These are phyloP conservation scores for Leersia perrieri DNA, from an alignment of 176 grass and related monocot genomes.

Conservation along the genomic window DNA sequence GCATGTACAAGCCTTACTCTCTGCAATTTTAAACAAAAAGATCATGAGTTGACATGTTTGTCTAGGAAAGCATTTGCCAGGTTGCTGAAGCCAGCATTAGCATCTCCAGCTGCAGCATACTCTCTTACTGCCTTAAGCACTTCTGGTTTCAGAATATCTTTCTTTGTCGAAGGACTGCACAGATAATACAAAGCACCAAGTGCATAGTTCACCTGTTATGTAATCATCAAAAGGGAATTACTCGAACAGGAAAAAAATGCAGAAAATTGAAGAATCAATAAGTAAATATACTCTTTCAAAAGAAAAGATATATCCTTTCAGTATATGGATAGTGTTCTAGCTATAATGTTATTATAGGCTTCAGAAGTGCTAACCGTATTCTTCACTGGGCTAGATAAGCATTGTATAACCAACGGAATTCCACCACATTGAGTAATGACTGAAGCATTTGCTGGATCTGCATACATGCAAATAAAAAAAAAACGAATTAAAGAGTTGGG, in stretches of 20 bases:
- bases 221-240: neutral
- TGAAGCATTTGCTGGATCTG: constrained; percentile 83
- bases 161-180: constrained; percentile 58
- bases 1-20: neutral
- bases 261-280: neutral
- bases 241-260: neutral
- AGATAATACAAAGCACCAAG: constrained; percentile 81
- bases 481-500: neutral
- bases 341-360: constrained; percentile 10
- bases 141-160: constrained; percentile 79
- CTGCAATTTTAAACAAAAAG: neutral
- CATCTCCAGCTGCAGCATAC: constrained; percentile 50
- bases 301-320: neutral
- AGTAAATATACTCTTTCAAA: neutral
- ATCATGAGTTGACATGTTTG: constrained; percentile 53
- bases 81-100: constrained; percentile 62
- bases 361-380: constrained; percentile 72
- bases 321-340: neutral
- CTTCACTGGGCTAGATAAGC: constrained; percentile 79
- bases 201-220: constrained; percentile 70
- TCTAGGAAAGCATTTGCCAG: constrained; percentile 74
- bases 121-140: constrained; percentile 45
- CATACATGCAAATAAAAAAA: constrained; percentile 10
- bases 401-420: constrained; percentile 83
- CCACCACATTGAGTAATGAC: constrained; percentile 66